Base-by-base conservation (phyloP, 2,329 filamentous ascomycete genomes). In the Aspergillus neoniger region DNA sequence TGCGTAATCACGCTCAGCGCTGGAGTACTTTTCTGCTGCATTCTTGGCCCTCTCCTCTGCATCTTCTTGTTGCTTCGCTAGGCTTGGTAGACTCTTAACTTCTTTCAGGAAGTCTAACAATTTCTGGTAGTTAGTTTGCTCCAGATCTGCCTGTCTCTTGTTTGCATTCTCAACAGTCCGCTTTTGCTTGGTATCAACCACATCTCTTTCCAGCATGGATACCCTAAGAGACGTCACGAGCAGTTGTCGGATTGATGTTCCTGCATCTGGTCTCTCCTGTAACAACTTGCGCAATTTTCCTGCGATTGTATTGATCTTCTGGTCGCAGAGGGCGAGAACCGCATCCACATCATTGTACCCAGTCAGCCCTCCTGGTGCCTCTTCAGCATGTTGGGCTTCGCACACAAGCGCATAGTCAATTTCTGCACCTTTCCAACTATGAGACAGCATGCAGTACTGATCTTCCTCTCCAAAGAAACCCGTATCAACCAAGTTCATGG, bases 361-460 rank as follows among this genome's bases (percentile, higher is more conserved):
- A 7, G 36, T 17, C 10, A n/a, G 19, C n/a, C 44, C 23, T 21
- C 44, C 23, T 3, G 44, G 15, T 14, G 25, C 14, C 15, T n/a
- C 9, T 4, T 50, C 47, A 15, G 25, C 47, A 17, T n/a, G 47
- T 17, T 50, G 63, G 2, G 71, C 70, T 19, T 68, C 62, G 3
- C 44, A 59, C 57, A 76, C 66, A 59, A 71, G 71, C n/a, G 62
- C 57, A 21, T 70, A 70, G 17, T 65, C 67, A 10, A 76, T 63
- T 55, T 76, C 74, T 8, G 55, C 50, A 2, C 72, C 73, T 62
- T 75, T 76, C 73, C 73, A 77, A 36, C 72, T 71, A 48, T 76
- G 73, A 2, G 73, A 76, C 2, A 76, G 62, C 58, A 77, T 76
- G 25, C 72, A 74, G 57, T 76, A 77, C 39, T 75, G 72, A 21